phyloP scores from a whole-genome alignment of 148 eudicot genomes.

The Dysphania ambrosioides region DNA sequence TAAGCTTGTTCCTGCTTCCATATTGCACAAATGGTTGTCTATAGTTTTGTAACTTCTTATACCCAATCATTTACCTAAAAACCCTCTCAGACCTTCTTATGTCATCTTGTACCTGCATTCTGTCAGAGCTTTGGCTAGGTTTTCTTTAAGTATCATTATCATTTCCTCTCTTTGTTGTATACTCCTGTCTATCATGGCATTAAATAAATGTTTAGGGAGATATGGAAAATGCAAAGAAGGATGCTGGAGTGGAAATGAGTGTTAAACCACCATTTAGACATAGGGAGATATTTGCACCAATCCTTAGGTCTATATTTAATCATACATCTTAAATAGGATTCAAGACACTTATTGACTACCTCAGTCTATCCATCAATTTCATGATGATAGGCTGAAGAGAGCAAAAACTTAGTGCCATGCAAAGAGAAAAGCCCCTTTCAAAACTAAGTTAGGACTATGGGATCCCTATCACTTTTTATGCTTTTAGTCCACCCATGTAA shows the following conservation, averaged over 20 bases:
- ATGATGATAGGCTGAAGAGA: background rate
- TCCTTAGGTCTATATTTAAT: background rate
- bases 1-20: too few species aligned
- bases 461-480: background rate
- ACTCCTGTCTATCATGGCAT: background rate
- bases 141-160: too few species aligned
- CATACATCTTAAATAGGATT: background rate
- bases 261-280: slow-evolving; percentile 1
- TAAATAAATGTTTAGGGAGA: background rate
- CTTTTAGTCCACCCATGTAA: background rate
- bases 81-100: too few species aligned
- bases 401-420: background rate
- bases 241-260: background rate
- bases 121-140: too few species aligned
- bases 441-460: background rate
- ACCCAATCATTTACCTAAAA: too few species aligned
- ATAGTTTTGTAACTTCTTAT: too few species aligned
- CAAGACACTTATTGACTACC: background rate
- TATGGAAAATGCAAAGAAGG: background rate
- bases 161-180: background rate
- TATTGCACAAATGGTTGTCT: too few species aligned
- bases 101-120: too few species aligned
- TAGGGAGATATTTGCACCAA: background rate
- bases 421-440: background rate
- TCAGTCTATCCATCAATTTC: background rate